Percentiles rank a stretch among this genome's conserved stretches.
Conservation (phyloP, 352 stramenopile genomes). For the Globisporangium paroecandrum region DNA sequence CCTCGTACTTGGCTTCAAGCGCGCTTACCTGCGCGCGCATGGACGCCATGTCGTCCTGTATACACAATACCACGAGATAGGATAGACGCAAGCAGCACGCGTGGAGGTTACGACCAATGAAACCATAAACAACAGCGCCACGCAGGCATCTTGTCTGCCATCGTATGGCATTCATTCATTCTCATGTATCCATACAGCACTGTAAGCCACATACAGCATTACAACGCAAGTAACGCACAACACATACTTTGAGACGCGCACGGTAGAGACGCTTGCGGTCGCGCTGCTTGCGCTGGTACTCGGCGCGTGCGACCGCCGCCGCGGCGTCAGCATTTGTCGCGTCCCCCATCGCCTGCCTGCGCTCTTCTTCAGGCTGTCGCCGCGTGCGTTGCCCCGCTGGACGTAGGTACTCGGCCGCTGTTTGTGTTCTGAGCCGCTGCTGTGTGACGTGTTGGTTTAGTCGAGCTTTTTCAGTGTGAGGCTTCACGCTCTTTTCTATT, state of each 20-base stretch:
- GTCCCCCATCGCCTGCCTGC: constrained; percentile 13
- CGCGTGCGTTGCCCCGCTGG: no score
- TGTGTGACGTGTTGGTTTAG: neutral
- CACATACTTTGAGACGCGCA: constrained; percentile 10
- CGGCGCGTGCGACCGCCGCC: constrained; percentile 5
- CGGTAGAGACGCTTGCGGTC: constrained; percentile 20
- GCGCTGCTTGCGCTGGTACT: constrained; percentile 22
- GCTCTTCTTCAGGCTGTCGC: neutral
- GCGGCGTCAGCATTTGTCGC: neutral
- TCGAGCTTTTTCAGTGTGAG: neutral
- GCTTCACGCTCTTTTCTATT: neutral
- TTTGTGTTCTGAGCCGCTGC: neutral
- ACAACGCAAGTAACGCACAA: no score
- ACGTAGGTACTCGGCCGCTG: no score
- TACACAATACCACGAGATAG: neutral
- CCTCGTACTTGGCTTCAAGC: constrained; percentile 15
- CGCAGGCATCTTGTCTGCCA: no score
- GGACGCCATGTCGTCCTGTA: constrained; percentile 17
- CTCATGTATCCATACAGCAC: no score
- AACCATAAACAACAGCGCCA: neutral
- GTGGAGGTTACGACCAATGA: neutral
- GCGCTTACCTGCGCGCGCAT: constrained; percentile 17
- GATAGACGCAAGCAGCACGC: no score
- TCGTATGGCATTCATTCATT: no score
- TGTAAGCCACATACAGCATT: no score